Evolutionary conservation across 352 stramenopile species (phyloP).

Genomic region (Aphanomyces invadans): DNA sequence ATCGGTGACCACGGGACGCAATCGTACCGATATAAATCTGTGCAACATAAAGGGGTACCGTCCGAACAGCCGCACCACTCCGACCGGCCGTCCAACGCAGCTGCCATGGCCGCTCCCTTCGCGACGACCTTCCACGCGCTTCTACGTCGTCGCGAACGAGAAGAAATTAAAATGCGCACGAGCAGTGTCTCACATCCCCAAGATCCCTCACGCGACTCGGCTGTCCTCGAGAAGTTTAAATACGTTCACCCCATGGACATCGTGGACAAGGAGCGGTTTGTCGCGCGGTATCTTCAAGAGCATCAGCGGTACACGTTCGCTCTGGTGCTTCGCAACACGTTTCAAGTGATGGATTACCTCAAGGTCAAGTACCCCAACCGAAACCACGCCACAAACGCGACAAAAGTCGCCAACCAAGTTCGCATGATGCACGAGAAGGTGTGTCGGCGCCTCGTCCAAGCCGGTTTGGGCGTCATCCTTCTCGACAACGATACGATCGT

Average conservation of each 20-base stretch:
- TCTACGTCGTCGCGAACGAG: not conserved
- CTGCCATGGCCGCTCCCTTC: not conserved
- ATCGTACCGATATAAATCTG: slow-evolving; percentile 18
- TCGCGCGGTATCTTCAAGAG: slow-evolving; percentile 46
- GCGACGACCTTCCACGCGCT: not conserved
- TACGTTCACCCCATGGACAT: slow-evolving; percentile 23
- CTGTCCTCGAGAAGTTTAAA: not conserved
- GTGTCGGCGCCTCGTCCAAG: slow-evolving; percentile 70
- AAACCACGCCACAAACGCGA: slow-evolving; percentile 42
- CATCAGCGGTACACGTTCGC: slow-evolving; percentile 85
- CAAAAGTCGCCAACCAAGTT: slow-evolving; percentile 59
- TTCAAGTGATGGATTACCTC: slow-evolving; percentile 65
- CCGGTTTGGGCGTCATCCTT: slow-evolving; percentile 56
- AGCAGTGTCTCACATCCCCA: not conserved
- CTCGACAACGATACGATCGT: slow-evolving; percentile 67
- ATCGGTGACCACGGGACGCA: slow-evolving; percentile 19
- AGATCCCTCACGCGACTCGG: not conserved
- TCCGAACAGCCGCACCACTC: not conserved
- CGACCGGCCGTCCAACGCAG: not conserved
- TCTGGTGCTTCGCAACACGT: slow-evolving; percentile 73
- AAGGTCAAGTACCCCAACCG: slow-evolving; percentile 45
- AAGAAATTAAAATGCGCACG: not conserved
- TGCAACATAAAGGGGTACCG: not conserved
- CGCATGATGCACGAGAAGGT: slow-evolving; percentile 73
- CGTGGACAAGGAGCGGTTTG: not conserved